These are phyloP conservation scores for Fusarium odoratissimum DNA, from an alignment of 2,329 filamentous ascomycete genomes.

Conservation along the genomic window DNA sequence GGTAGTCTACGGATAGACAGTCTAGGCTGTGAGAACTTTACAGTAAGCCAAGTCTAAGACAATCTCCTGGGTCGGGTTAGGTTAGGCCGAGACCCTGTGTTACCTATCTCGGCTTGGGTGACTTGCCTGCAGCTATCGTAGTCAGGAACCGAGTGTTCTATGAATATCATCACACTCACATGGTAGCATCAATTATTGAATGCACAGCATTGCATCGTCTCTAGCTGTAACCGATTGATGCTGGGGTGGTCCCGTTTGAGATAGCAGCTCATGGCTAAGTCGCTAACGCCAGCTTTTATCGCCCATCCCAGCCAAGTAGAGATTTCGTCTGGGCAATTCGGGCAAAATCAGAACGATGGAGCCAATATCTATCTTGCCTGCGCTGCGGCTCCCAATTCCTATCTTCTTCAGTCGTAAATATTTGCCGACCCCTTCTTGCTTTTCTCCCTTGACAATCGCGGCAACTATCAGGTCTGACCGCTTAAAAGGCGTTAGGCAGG, in stretches of 20 bases:
- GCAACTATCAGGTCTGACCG: slow-evolving; percentile 45
- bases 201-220: slow-evolving; percentile 10
- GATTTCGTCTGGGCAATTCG: not conserved
- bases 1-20: not conserved
- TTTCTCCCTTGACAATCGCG: slow-evolving; percentile 32
- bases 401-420: not conserved
- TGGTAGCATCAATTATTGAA: slow-evolving; percentile 23
- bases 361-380: not conserved
- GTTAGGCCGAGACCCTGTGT: not conserved
- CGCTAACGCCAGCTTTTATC: slow-evolving; percentile 7
- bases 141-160: slow-evolving; percentile 31
- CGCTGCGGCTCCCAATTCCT: not conserved
- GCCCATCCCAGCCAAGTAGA: not conserved
- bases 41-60: slow-evolving; percentile 9
- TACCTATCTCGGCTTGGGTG: slow-evolving; percentile 15
- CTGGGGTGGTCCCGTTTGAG: not conserved
- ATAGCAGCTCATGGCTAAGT: slow-evolving; percentile 1
- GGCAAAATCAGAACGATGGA: not conserved
- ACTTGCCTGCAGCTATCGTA: slow-evolving; percentile 27
- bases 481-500: slow-evolving; percentile 24
- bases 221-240: not conserved
- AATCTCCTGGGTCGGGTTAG: slow-evolving; percentile 3
- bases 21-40: not conserved
- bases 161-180: slow-evolving; percentile 3
- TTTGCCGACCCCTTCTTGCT: slow-evolving; percentile 1